Percentiles rank a stretch among this genome's conserved stretches.
These are phyloP conservation scores for Boletus bicolor DNA, from an alignment of 768 basidiomycete genomes.

Conservation along the genomic window DNA sequence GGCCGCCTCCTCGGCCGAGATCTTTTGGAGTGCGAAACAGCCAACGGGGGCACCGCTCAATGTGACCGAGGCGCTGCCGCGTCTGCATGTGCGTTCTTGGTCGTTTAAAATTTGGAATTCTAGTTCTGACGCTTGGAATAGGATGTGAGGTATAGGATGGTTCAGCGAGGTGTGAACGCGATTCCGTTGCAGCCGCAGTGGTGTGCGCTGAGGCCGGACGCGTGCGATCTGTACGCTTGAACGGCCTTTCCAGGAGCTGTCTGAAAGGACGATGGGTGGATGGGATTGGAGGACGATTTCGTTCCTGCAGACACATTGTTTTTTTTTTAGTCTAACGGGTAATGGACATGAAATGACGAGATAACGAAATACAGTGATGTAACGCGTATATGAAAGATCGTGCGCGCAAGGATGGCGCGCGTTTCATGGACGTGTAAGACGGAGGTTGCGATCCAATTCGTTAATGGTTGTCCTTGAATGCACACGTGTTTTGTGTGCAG, in stretches of 20 bases:
- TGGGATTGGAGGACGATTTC: too few species aligned
- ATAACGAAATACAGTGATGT: too few species aligned
- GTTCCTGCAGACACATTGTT: too few species aligned
- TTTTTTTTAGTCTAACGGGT: too few species aligned
- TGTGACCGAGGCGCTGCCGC: conserved; percentile 41
- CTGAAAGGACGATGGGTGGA: too few species aligned
- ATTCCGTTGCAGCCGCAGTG: conserved; percentile 53
- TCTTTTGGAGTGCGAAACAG: conserved; percentile 50
- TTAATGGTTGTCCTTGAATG: too few species aligned
- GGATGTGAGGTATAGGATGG: conserved; percentile 48
- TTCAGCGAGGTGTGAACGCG: conserved; percentile 46
- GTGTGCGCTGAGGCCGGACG: conserved; percentile 50
- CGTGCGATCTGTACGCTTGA: conserved; percentile 37
- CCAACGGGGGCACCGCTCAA: conserved; percentile 35
- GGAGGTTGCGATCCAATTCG: too few species aligned
- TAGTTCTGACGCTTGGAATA: background rate
- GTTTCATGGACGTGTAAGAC: too few species aligned
- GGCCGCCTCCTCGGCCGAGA: conserved; percentile 45
- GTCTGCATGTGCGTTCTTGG: conserved; percentile 38
- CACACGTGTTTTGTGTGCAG: too few species aligned
- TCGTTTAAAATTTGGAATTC: background rate
- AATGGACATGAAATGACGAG: too few species aligned
- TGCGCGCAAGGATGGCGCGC: too few species aligned
- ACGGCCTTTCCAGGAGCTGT: background rate
- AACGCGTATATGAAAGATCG: too few species aligned